Base-by-base conservation (phyloP, 2,329 filamentous ascomycete genomes). In the Fusarium chaquense region DNA sequence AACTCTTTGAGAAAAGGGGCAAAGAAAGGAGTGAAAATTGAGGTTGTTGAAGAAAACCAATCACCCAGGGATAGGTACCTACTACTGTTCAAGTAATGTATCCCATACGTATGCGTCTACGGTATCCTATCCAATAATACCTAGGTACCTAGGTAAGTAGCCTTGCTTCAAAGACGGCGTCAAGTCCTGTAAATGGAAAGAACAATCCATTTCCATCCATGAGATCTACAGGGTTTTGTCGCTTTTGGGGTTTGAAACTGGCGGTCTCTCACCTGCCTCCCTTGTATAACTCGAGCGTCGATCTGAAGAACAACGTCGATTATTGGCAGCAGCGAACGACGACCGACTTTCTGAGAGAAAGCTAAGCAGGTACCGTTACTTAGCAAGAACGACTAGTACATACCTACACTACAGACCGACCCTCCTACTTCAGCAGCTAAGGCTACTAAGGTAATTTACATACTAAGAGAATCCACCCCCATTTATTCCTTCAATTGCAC, bases 181-280 rank as follows among this genome's bases (percentile, higher is more conserved):
- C 65, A 41, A 51, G 46, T 58, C 49, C 62, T 59, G 62, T 67
- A 70, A 69, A 66, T 55, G 67, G 67, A 51, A 70, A 67, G 57
- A 68, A 50, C 32, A 20, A 35, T 63, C 67, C 67, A 53, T 56
- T 68, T 63, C 32, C 58, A 69, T 59, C 67, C 52, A 40, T 49
- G 43, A 30, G 67, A 70, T 70, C 67, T 67, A 51, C 67, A 70
- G 67, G 66, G 66, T 70, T 67, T 52, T 70, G 20, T 62, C 66
- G n/a, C 10, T 52, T 70, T 70, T 67, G 26, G 60, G 55, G 32
- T 36, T 38, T 24, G 18, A 44, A 28, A 69, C 36, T 33, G 54
- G 55, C 53, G 49, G 45, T 53, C 41, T 53, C 52, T 53, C 52
- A 70, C 67, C 62, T 70, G 62, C 67, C 67, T 70, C 32, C 56